Evolutionary conservation across 768 basidiomycete genomes (phyloP), one percentile per base, ranked within the genome.

Genomic region (Lentinula raphanica): DNA sequence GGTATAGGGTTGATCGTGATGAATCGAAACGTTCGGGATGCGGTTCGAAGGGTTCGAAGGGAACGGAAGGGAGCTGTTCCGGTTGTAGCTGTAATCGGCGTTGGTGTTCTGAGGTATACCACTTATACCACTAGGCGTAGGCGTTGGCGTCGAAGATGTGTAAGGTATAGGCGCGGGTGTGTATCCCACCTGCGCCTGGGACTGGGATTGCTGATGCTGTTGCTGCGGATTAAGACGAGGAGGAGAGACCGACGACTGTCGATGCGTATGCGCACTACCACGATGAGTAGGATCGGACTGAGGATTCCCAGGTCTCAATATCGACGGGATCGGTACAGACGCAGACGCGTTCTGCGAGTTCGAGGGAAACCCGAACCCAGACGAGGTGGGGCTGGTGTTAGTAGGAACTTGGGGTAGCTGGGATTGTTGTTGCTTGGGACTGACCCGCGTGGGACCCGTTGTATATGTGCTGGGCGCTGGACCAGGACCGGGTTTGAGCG

Each of bases 381-480:
- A n/a, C n/a, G n/a, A n/a, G n/a, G n/a, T n/a, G n/a, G n/a, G n/a
- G n/a, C n/a, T n/a, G n/a, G n/a, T n/a, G n/a, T n/a, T n/a, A n/a
- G n/a, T n/a, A n/a, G n/a, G n/a, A n/a, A 45, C 31, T 39, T 48
- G 55, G 6, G 54, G 44, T 39, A 56, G 54, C 35, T 49, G 59
- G 19, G 32, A 36, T 31, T 51, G 58, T 40, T 48, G 61, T 40
- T 48, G 61, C 4, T 49, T 42, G 3, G 51, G 54, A 21, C 40
- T 51, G 21, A 49, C 19, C 17, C 55, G 55, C 19, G 21, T 60
- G 31, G 39, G 56, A 17, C 68, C 68, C 17, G 65, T 61, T 45
- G 64, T 53, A 21, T 68, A 54, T 11, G 61, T 62, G 27, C 38
- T 42, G 8, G 59, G 69, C 29, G 71, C 46, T 19, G n/a, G 8